A percentile compares a stretch with the other conserved stretches of the same genome.
Conservation (phyloP, 208 protist genomes). For the Leishmania amazonensis region DNA sequence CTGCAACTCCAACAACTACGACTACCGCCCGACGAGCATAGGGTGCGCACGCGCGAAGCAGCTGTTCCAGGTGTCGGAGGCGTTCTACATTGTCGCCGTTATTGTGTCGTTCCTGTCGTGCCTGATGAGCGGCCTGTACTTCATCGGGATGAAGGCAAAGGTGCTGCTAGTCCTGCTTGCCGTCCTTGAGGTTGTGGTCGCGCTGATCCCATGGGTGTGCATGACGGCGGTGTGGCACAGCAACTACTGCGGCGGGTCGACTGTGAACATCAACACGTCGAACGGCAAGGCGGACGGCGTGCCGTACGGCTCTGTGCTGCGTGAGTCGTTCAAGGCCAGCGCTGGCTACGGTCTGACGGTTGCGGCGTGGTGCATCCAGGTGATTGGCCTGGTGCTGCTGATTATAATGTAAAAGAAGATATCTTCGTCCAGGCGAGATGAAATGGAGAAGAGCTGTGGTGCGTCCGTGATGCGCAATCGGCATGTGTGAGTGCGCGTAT, state of each 20-base stretch:
- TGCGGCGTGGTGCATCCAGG: slow-evolving; percentile 46
- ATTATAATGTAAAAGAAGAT: slow-evolving; percentile 10
- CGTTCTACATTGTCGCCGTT: slow-evolving; percentile 68
- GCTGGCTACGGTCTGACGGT: slow-evolving; percentile 45
- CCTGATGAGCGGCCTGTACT: slow-evolving; percentile 32
- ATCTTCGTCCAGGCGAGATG: neutral
- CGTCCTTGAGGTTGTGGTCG: slow-evolving; percentile 20
- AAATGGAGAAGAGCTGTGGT: neutral
- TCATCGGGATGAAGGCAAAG: slow-evolving; percentile 36
- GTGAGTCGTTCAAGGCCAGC: slow-evolving; percentile 39
- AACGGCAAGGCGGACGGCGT: slow-evolving; percentile 30
- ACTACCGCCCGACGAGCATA: slow-evolving; percentile 23
- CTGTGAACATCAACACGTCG: slow-evolving; percentile 5
- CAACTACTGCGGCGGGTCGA: slow-evolving; percentile 32
- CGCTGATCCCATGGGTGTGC: slow-evolving; percentile 57
- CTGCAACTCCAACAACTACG: slow-evolving; percentile 35
- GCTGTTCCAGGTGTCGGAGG: slow-evolving; percentile 54
- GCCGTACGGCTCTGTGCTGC: slow-evolving; percentile 30
- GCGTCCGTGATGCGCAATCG: neutral
- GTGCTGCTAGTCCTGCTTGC: slow-evolving; percentile 30
- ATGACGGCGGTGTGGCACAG: slow-evolving; percentile 52
- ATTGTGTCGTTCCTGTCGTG: slow-evolving; percentile 34
- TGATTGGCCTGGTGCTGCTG: slow-evolving; percentile 37
- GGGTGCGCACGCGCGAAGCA: slow-evolving; percentile 22
- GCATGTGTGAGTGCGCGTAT: neutral